phyloP scores from a whole-genome alignment of 495 filamentous ascomycete species.

The Tuber brumale region DNA sequence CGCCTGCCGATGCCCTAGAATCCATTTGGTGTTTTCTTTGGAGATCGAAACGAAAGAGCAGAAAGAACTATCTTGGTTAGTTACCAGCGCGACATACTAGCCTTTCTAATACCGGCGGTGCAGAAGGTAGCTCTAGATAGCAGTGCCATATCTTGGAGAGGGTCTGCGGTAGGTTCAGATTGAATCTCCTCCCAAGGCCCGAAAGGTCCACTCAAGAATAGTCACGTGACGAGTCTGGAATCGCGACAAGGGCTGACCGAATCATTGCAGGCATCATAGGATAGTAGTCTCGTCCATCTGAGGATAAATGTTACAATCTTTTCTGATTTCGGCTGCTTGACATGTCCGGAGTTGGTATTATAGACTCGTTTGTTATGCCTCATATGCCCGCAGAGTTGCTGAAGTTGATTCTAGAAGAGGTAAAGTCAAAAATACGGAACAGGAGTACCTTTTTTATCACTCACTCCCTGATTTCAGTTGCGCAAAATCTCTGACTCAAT shows the following conservation, averaged over 20 bases:
- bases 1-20: background rate
- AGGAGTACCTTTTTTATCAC: background rate
- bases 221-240: background rate
- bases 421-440: slow-evolving; percentile 10
- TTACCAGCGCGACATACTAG: background rate
- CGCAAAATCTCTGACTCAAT: slow-evolving; percentile 7
- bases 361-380: background rate
- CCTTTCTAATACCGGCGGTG: background rate
- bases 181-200: background rate
- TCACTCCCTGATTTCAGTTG: background rate
- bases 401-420: slow-evolving; percentile 15
- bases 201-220: background rate
- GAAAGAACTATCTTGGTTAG: background rate
- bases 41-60: background rate
- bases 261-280: background rate
- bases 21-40: background rate
- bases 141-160: background rate
- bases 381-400: slow-evolving; percentile 12
- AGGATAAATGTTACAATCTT: background rate
- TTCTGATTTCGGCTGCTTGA: background rate
- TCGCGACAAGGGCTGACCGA: background rate
- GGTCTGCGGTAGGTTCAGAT: background rate
- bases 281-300: background rate
- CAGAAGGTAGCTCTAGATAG: background rate
- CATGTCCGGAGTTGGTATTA: background rate